These are phyloP conservation scores for Craspedostauros australis DNA, from an alignment of 108 stramenopile species.

Conservation along the genomic window DNA sequence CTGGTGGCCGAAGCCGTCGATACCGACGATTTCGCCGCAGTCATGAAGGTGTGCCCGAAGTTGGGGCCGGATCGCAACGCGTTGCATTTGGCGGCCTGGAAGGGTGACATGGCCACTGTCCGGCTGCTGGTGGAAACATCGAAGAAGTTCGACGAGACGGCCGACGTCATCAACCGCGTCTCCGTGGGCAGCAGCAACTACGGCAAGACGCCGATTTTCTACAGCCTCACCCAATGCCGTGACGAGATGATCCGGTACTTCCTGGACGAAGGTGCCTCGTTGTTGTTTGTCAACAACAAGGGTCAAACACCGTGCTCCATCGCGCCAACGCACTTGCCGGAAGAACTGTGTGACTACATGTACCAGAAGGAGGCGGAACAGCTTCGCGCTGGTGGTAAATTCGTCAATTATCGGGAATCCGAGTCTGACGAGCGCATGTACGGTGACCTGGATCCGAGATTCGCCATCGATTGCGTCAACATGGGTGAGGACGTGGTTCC, in stretches of 20 bases:
- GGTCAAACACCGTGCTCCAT: slow-evolving; percentile 68
- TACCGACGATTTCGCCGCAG: slow-evolving; percentile 2
- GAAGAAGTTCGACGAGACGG: neutral
- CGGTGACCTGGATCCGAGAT: slow-evolving; percentile 68
- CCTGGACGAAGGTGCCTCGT: slow-evolving; percentile 30
- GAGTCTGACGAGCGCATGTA: slow-evolving; percentile 56
- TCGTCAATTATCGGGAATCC: slow-evolving; percentile 37
- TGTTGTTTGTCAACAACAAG: slow-evolving; percentile 80
- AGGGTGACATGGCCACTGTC: slow-evolving; percentile 46
- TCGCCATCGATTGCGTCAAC: slow-evolving; percentile 24
- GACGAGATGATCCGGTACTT: slow-evolving; percentile 49
- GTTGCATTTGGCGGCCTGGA: slow-evolving; percentile 72
- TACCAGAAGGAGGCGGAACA: slow-evolving; percentile 8
- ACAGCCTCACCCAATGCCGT: slow-evolving; percentile 58
- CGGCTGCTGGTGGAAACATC: slow-evolving; percentile 30
- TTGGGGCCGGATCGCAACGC: slow-evolving; percentile 29
- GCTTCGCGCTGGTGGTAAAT: slow-evolving; percentile 6
- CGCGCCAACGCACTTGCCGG: slow-evolving; percentile 22
- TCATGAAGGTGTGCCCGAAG: slow-evolving; percentile 1
- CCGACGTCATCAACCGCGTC: slow-evolving; percentile 39
- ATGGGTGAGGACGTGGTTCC: slow-evolving; percentile 7
- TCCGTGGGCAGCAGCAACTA: slow-evolving; percentile 46
- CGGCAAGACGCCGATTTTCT: slow-evolving; percentile 81
- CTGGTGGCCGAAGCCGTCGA: slow-evolving; percentile 12
- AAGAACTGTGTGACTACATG: slow-evolving; percentile 9